phyloP scores from a whole-genome alignment of 768 basidiomycete species.

The Podaxis sp. region DNA sequence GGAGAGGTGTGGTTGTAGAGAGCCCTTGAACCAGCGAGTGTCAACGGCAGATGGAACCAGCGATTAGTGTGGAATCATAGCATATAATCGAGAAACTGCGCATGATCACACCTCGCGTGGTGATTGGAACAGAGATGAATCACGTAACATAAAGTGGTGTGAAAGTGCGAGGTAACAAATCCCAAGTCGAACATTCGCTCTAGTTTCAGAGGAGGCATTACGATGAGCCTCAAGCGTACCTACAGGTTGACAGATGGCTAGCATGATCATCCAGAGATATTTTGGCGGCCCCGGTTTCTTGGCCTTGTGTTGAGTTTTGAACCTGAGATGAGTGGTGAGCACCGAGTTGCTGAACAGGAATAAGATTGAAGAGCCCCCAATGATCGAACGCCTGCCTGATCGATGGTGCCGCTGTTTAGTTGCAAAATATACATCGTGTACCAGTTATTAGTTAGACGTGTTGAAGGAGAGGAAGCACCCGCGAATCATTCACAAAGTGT shows the following conservation, averaged over 20 bases:
- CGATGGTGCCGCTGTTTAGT: no score
- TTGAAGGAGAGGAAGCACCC: no score
- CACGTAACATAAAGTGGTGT: no score
- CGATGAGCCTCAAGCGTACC: no score
- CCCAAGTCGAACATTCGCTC: not conserved
- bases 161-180: not conserved
- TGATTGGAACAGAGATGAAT: not conserved
- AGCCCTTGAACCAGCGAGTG: slow-evolving; percentile 12
- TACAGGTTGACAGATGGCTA: not conserved
- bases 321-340: not conserved
- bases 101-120: not conserved
- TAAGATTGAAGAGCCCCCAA: no score
- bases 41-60: not conserved
- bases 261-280: not conserved
- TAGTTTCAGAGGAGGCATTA: not conserved
- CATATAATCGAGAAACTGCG: not conserved
- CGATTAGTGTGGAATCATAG: not conserved
- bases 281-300: not conserved
- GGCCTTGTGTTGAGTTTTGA: not conserved
- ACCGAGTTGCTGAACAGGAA: no score
- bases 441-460: no score
- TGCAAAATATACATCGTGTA: no score
- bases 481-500: no score
- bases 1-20: slow-evolving; percentile 27
- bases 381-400: no score